phyloP scores from a whole-genome alignment of 257 asterid genomes.

The Ilex aquifolium region DNA sequence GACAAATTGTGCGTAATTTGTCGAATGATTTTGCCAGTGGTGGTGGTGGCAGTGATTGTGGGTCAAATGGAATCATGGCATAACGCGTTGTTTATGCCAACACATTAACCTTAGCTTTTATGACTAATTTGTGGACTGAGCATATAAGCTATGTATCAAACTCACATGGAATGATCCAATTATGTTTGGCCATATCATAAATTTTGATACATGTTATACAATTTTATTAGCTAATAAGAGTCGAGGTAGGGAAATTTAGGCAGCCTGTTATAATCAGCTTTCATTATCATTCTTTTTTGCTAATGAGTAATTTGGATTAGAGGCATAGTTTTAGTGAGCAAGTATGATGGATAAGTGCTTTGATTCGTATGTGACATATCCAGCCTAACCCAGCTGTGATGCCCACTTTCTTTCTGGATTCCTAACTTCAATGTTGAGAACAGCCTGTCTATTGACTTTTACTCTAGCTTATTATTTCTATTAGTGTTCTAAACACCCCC shows the following conservation, averaged over 20 bases:
- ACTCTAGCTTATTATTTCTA: too few species aligned
- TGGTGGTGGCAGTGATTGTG: neutral
- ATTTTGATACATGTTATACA: too few species aligned
- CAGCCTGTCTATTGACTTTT: constrained; percentile 46
- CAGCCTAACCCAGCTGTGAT: constrained; percentile 35
- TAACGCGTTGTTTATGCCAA: neutral
- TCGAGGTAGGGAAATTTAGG: neutral
- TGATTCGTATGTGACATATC: constrained; percentile 8
- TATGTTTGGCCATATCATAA: too few species aligned
- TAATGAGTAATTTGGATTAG: neutral
- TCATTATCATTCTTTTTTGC: constrained; percentile 21
- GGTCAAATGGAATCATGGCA: neutral
- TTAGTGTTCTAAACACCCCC: too few species aligned
- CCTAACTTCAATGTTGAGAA: constrained; percentile 27
- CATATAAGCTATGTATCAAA: constrained; percentile 5
- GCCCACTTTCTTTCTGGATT: constrained; percentile 13
- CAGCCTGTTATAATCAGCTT: constrained; percentile 8
- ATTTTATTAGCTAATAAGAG: neutral
- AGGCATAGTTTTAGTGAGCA: neutral
- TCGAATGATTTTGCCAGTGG: neutral
- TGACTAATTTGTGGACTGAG: constrained; percentile 10
- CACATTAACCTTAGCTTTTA: neutral
- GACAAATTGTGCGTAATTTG: too few species aligned
- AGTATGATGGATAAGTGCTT: neutral
- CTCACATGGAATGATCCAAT: too few species aligned